phyloP scores from a whole-genome alignment of 805 yeast species.

The Scheffersomyces lignosus region DNA sequence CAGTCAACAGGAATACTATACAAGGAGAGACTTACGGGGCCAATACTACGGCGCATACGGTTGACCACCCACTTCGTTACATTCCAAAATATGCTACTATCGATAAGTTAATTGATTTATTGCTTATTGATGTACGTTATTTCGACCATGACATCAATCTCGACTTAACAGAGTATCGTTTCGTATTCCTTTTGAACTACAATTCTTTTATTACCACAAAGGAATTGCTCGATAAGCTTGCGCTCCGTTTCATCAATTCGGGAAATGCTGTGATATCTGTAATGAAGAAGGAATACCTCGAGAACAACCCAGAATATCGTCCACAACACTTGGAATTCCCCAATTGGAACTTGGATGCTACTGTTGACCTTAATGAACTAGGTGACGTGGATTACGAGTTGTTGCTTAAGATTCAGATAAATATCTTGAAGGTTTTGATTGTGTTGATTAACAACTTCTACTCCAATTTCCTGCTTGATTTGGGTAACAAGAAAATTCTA shows the following conservation, averaged over 20 bases:
- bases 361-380: slow-evolving; percentile 36
- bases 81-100: slow-evolving; percentile 57
- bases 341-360: slow-evolving; percentile 53
- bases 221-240: slow-evolving; percentile 39
- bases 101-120: slow-evolving; percentile 74
- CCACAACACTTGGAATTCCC: slow-evolving; percentile 42
- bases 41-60: neutral
- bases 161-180: slow-evolving; percentile 41
- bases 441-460: slow-evolving; percentile 73
- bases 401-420: slow-evolving; percentile 77
- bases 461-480: slow-evolving; percentile 69
- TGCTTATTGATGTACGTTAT: slow-evolving; percentile 69
- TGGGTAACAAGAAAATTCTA: slow-evolving; percentile 57
- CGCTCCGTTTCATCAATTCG: slow-evolving; percentile 41
- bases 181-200: slow-evolving; percentile 42
- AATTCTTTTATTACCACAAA: slow-evolving; percentile 40
- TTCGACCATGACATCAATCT: slow-evolving; percentile 41
- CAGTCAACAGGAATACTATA: slow-evolving; percentile 12
- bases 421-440: slow-evolving; percentile 73
- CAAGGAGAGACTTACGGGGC: slow-evolving; percentile 13
- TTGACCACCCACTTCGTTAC: slow-evolving; percentile 1
- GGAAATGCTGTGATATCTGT: slow-evolving; percentile 46
- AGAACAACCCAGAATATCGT: slow-evolving; percentile 7
- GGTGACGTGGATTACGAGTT: slow-evolving; percentile 61
- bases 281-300: slow-evolving; percentile 32